These are phyloP conservation scores for Prunus yedoensis DNA, from an alignment of 331 rosid species.

Conservation along the genomic window DNA sequence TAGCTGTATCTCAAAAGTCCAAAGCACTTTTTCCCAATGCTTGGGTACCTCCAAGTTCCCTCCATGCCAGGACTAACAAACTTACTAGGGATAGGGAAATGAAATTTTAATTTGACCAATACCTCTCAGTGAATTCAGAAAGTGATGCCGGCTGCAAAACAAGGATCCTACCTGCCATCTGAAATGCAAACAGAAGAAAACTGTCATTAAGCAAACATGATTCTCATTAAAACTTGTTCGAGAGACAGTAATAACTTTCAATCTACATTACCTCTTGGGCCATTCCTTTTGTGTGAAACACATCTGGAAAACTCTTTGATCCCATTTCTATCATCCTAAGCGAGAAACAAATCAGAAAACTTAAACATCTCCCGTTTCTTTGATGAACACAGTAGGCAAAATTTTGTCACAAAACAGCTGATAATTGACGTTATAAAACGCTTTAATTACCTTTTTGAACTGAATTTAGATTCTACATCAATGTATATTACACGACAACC, in stretches of 20 bases:
- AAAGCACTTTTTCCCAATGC: not conserved
- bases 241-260: not conserved
- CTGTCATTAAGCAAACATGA: conserved; percentile 6
- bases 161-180: conserved; percentile 92
- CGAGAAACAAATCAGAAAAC: conserved; percentile 7
- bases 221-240: not conserved
- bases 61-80: not conserved
- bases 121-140: conserved; percentile 85
- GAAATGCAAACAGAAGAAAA: conserved; percentile 26
- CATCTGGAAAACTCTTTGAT: conserved; percentile 71
- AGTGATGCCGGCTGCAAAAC: conserved; percentile 78
- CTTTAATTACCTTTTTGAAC: conserved; percentile 69
- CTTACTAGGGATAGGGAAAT: conserved; percentile 1
- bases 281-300: conserved; percentile 77
- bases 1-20: not conserved
- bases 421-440: not conserved
- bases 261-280: conserved; percentile 67
- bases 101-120: conserved; percentile 13
- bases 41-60: conserved; percentile 1
- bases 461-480: conserved; percentile 84
- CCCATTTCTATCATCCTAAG: conserved; percentile 89
- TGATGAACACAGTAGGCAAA: not conserved
- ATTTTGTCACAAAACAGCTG: not conserved
- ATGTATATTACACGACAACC: conserved; percentile 76
- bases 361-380: not conserved